Conservation (phyloP, 148 eudicot species). For the Vaccinium corymbosum region DNA sequence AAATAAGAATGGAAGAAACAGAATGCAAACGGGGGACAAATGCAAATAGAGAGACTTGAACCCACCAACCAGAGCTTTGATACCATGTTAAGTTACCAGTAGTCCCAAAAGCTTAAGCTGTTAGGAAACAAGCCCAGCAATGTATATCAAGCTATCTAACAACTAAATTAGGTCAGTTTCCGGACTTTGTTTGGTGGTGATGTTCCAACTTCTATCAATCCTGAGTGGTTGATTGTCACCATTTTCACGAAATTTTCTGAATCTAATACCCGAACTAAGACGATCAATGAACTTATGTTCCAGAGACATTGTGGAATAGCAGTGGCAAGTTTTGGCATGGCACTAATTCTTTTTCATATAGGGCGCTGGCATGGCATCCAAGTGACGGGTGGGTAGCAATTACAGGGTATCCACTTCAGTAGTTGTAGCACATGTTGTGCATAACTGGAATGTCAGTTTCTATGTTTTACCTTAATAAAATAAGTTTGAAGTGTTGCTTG, state of each 20-base stretch:
- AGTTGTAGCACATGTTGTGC: not conserved
- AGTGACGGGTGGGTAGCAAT: too few species aligned
- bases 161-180: not conserved
- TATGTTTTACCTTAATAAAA: not conserved
- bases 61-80: too few species aligned
- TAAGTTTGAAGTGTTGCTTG: constrained; percentile 1
- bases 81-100: too few species aligned
- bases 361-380: too few species aligned
- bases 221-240: not conserved
- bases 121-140: too few species aligned
- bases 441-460: not conserved
- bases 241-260: not conserved
- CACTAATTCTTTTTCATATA: not conserved
- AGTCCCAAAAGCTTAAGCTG: too few species aligned
- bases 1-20: too few species aligned
- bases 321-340: not conserved
- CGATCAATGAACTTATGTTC: not conserved
- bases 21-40: too few species aligned
- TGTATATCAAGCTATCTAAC: too few species aligned
- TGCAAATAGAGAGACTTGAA: too few species aligned
- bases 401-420: not conserved
- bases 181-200: not conserved
- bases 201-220: not conserved
- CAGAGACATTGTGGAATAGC: not conserved
- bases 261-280: not conserved